A percentile compares a stretch with the other conserved stretches of the same genome.
Conservation (phyloP, 441 rosid genomes). For the Pelargonium fulgidum region DNA sequence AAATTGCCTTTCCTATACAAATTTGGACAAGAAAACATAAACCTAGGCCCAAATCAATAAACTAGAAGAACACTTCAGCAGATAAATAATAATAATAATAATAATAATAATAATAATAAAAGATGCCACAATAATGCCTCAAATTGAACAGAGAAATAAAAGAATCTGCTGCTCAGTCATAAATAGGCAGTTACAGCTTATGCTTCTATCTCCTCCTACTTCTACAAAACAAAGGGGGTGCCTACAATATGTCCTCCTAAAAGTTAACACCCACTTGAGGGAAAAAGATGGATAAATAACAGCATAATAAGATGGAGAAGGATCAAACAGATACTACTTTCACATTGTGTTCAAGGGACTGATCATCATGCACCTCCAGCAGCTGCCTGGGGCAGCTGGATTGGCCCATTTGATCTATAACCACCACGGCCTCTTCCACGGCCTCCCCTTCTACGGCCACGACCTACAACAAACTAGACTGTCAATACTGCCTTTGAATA, state of each 20-base stretch:
- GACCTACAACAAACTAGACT: background rate
- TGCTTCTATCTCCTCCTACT: background rate
- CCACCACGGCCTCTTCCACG: slow-evolving; percentile 5
- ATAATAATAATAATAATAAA: no score
- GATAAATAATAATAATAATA: no score
- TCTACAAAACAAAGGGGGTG: background rate
- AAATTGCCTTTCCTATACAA: no score
- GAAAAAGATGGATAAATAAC: background rate
- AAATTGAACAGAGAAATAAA: background rate
- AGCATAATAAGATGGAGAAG: background rate
- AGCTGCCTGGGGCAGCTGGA: background rate
- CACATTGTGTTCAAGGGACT: background rate
- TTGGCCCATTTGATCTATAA: background rate
- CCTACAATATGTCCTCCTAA: background rate
- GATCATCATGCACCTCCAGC: background rate
- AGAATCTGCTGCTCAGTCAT: slow-evolving; percentile 6
- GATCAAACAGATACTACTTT: no score
- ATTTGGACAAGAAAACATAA: no score
- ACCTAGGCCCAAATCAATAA: no score
- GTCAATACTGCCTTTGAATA: background rate
- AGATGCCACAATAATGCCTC: no score
- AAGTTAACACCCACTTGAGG: background rate
- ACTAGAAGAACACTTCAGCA: no score
- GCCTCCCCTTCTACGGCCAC: background rate
- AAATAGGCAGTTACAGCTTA: background rate